phyloP scores from a whole-genome alignment of 169 alveolate species.

The Plasmodium gaboni region DNA sequence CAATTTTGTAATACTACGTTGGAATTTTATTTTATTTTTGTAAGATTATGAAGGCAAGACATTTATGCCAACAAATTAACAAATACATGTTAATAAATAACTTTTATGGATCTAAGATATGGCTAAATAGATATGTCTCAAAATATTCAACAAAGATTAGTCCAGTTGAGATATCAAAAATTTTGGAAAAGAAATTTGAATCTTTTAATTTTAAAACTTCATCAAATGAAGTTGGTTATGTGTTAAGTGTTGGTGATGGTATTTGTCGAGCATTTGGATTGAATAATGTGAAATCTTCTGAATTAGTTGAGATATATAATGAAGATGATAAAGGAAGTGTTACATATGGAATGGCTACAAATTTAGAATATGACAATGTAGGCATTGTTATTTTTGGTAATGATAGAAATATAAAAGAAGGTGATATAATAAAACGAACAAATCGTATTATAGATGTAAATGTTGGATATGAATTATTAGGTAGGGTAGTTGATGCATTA shows the following conservation, averaged over 20 bases:
- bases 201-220: slow-evolving; percentile 86
- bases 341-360: slow-evolving; percentile 98
- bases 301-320: slow-evolving; percentile 94
- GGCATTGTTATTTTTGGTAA: slow-evolving; percentile 98
- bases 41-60: neutral
- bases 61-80: too few species aligned
- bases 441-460: slow-evolving; percentile 97
- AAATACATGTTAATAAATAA: slow-evolving; percentile 10
- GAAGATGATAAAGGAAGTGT: slow-evolving; percentile 57
- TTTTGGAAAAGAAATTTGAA: slow-evolving; percentile 86
- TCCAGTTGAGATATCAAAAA: slow-evolving; percentile 89
- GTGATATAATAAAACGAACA: slow-evolving; percentile 95
- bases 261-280: slow-evolving; percentile 97
- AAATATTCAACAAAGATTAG: slow-evolving; percentile 84
- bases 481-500: slow-evolving; percentile 98
- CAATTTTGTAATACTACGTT: too few species aligned
- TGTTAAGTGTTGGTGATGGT: slow-evolving; percentile 97
- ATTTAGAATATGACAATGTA: slow-evolving; percentile 97
- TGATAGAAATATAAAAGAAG: slow-evolving; percentile 96
- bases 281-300: slow-evolving; percentile 96
- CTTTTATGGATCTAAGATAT: slow-evolving; percentile 10
- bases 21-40: neutral
- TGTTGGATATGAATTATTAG: slow-evolving; percentile 96
- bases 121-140: slow-evolving; percentile 3
- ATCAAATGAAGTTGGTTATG: slow-evolving; percentile 94